Base-by-base conservation (phyloP, 495 filamentous ascomycete genomes). In the Aspergillus nidulans region DNA sequence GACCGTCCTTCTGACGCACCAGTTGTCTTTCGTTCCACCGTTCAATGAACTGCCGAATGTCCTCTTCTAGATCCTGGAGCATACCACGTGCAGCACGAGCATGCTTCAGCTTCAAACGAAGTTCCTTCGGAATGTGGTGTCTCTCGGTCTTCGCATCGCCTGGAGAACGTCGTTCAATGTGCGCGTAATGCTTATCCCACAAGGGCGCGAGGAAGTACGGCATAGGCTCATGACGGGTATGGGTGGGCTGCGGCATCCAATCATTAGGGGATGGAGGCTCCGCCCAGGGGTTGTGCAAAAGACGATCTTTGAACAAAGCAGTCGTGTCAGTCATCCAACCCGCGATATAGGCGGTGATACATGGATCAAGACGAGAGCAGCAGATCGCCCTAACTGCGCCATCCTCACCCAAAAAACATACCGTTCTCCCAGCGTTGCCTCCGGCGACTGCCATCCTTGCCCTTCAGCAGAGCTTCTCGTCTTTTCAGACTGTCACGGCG, bases 371-470 rank as follows among this genome's bases (percentile, higher is more conserved):
- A 19, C 19, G 21, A 13, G 12, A 28, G 26, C 13, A 20, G 50
- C 20, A 39, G 20, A 55, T 32, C 24, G 21, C 24, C 46, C 40
- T 20, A 13, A 50, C 24, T 34, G 20, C 25, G 46, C 23, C 12
- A 6, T 19, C 32, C 28, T 24, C 28, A 23, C 36, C 51, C 34
- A 51, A 42, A 41, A 45, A 41, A 67, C 75, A 60, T 81, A 96
- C 91, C 91, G 69, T 98, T 98, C 75, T 98, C 94, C 91, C 91
- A 97, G 38, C 92, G 80, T 63, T 90, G 87, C 43, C 94, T 79
- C 52, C 91, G 83, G 40, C 92, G 81, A 56, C 83, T 91, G n/a
- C 94, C 94, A 63, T 96, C 90, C 59, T 91, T 95, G 45, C 92
- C 94, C 71, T 89, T 92, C n/a, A 91, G 73, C 47, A 95, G 61